These are phyloP conservation scores for Oryza glaberrima DNA, from an alignment of 176 grass and related monocot species.

Conservation along the genomic window DNA sequence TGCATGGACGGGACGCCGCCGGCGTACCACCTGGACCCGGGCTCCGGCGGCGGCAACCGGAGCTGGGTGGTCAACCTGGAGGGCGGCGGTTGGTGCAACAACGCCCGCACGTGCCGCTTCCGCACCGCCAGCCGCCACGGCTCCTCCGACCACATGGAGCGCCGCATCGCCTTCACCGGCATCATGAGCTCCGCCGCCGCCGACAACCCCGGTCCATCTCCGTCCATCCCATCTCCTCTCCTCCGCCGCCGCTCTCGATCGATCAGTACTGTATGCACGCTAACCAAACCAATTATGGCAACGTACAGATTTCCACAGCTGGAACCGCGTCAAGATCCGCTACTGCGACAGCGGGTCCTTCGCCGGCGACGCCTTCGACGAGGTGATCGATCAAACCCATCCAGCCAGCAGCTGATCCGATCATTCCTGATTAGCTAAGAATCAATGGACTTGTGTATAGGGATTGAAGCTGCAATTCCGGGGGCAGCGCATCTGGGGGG, in stretches of 20 bases:
- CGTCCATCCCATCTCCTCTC: neutral
- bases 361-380: conserved; percentile 66
- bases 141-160: conserved; percentile 75
- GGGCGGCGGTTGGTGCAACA: conserved; percentile 92
- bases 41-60: conserved; percentile 56
- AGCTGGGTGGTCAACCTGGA: conserved; percentile 87
- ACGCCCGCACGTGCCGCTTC: conserved; percentile 57
- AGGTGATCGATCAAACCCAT: conserved; percentile 21
- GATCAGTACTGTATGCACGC: too few species aligned
- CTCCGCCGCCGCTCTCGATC: neutral
- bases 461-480: conserved; percentile 57
- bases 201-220: conserved; percentile 67
- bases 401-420: too few species aligned
- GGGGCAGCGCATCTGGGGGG: conserved; percentile 83
- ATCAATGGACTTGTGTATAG: conserved; percentile 28
- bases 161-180: conserved; percentile 60
- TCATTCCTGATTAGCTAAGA: neutral
- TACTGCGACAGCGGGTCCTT: conserved; percentile 95
- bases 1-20: conserved; percentile 83
- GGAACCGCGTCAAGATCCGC: conserved; percentile 83
- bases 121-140: conserved; percentile 56
- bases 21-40: conserved; percentile 68
- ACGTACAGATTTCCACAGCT: conserved; percentile 82
- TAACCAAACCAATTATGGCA: too few species aligned
- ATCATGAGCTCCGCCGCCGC: conserved; percentile 61